Evolutionary conservation across 2,329 filamentous ascomycete species (phyloP).

Genomic region (Fusarium drepaniforme): DNA sequence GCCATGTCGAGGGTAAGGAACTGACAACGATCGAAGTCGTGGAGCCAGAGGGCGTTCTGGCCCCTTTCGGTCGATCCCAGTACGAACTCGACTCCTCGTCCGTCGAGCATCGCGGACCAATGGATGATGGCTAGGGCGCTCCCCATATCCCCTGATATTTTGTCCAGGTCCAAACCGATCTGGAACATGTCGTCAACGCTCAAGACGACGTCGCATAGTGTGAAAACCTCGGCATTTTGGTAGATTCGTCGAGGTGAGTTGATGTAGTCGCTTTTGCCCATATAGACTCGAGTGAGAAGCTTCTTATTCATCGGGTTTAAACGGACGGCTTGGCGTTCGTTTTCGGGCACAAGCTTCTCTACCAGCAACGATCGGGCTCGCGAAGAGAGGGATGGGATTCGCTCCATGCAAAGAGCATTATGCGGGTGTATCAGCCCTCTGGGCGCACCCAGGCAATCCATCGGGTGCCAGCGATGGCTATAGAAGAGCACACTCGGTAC

Average conservation of each 20-base stretch:
- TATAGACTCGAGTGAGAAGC: not conserved
- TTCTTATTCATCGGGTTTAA: not conserved
- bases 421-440: not conserved
- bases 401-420: not conserved
- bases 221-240: not conserved
- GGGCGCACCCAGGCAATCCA: not conserved
- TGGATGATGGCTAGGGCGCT: not conserved
- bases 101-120: not conserved
- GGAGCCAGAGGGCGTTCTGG: not conserved
- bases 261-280: not conserved
- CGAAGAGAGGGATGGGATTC: not conserved
- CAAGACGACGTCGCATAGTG: not conserved
- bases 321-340: not conserved
- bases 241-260: fast-evolving
- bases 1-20: not conserved
- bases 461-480: not conserved
- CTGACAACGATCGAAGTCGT: not conserved
- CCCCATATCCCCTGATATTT: not conserved
- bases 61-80: not conserved
- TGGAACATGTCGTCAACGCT: not conserved
- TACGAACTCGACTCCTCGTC: not conserved
- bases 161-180: not conserved
- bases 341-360: not conserved
- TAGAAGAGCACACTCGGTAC: not conserved
- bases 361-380: not conserved